Evolutionary conservation across 352 stramenopile genomes (phyloP).

Genomic region (Stramenopiles sp.): DNA sequence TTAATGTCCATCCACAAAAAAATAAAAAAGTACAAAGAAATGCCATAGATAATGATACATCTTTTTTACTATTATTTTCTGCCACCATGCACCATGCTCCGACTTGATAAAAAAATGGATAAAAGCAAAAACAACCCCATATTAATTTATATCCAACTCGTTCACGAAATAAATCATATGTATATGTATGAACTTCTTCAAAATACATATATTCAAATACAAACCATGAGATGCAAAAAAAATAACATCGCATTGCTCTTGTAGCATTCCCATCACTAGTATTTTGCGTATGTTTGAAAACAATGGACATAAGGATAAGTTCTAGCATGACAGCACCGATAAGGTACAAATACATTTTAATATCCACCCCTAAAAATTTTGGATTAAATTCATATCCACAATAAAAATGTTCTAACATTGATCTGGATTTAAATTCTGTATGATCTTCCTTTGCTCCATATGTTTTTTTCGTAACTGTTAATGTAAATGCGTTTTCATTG

Average conservation of each 20-base stretch:
- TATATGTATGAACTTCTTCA: conserved; percentile 16
- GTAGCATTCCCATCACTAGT: too few relatives aligned
- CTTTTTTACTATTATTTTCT: too few relatives aligned
- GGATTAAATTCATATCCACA: conserved; percentile 14
- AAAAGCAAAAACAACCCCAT: conserved; percentile 15
- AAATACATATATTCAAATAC: conserved; percentile 14
- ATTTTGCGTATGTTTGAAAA: not conserved
- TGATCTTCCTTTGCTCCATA: too few relatives aligned
- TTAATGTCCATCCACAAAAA: conserved; percentile 13
- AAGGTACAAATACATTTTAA: conserved; percentile 18
- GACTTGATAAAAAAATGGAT: conserved; percentile 16
- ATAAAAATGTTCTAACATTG: conserved; percentile 7
- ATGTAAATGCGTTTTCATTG: too few relatives aligned
- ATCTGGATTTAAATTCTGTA: too few relatives aligned
- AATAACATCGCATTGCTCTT: conserved; percentile 8
- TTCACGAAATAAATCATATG: conserved; percentile 17
- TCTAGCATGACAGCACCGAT: conserved; percentile 13
- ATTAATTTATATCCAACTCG: conserved; percentile 15
- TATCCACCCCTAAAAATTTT: conserved; percentile 11
- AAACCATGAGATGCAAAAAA: conserved; percentile 13
- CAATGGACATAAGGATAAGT: conserved; percentile 12
- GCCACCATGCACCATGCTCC: too few relatives aligned
- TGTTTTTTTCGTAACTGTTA: too few relatives aligned
- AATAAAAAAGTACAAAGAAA: conserved; percentile 8
- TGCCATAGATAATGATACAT: too few relatives aligned